Evolutionary conservation across 805 yeast species (phyloP), one percentile per base, ranked within the genome.

Genomic region (Metschnikowia rubicola): DNA sequence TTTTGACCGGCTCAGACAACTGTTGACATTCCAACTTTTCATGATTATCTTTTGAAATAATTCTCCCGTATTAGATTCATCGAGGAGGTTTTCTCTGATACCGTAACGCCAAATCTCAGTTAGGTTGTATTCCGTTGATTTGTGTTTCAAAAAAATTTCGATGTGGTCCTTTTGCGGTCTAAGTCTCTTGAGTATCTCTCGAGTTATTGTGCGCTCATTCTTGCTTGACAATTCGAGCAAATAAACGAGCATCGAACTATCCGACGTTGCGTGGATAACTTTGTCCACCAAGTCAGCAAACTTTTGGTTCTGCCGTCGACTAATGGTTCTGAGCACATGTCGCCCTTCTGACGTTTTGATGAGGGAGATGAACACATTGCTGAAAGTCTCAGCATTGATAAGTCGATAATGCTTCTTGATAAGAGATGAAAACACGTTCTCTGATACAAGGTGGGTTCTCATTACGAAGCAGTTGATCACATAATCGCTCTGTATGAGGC

Each of bases 31-130:
- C 50, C 61, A 54, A 6, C 57, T 42, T 10, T 41, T 37, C 30
- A 38, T 29, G 13, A 61, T 44, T 6, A 58, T 37, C 26, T 43
- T 49, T 28, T 47, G 47, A 28, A 60, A 49, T 2, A 60, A 28
- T 6, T 8, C 28, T 21, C 51, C 53, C 2, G 52, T 35, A 29
- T 41, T 41, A 9, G 35, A 13, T 17, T 36, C 30, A 10, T 54
- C 52, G 21, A 52, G 44, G 3, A 56, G 39, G 6, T 48, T 33
- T n/a, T 46, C 40, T 13, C 54, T 35, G 17, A 58, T 28, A 6
- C 52, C 49, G 13, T 50, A 54, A 31, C 54, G 35, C 56, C 54
- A 48, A 4, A 54, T 21, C 33, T 54, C 55, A 26, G 50, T 45
- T 30, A 48, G 31, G 17, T 47, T 53, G 33, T 50, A 48, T 30